Evolutionary conservation across 257 asterid genomes (phyloP), one percentile per base, ranked within the genome.

Genomic region (Solanum bulbocastanum): DNA sequence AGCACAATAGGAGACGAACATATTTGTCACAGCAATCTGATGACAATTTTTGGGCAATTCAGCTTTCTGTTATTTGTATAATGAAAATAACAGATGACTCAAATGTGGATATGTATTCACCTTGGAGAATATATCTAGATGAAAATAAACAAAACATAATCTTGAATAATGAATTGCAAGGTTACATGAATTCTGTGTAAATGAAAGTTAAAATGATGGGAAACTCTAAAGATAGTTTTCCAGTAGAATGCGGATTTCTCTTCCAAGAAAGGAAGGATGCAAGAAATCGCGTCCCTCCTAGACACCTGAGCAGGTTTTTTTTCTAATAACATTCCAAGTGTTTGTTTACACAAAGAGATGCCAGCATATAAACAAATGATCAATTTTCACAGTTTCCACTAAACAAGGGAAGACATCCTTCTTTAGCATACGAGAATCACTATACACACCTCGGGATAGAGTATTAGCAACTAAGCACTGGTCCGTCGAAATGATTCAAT

Each of bases 401-500:
- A 81, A 81, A 46, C 85, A 81, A 81, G 68, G 85, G 68, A 18
- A 49, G 27, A 46, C 30, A 81, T 81, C 85, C 42, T 32, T 81
- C 40, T 81, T 81, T 46, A 81, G 85, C 85, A 81, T 81, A 46
- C 27, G 16, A 3, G 66, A 81, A 81, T 81, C 27, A 81, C 85
- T 81, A 16, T 79, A 46, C 30, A 81, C 4, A 42, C 66, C 66
- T 81, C 68, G 4, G 4, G 40, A 44, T 18, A 46, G 36, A 46
- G 11, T 44, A 5, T 18, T 16, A 68, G 66, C 89, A 88, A 89
- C 82, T 87, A 89, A 71, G 72, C 90, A n/a, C 66, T 66, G 79
- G 87, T 20, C 87, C 93, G 88, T 88, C 83, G 88, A 9, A 83
- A 49, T 37, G 93, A 91, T 86, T 92, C 93, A 83, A 90, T 84